phyloP scores from a whole-genome alignment of 495 filamentous ascomycete species.

The Talaromyces borbonicus region DNA sequence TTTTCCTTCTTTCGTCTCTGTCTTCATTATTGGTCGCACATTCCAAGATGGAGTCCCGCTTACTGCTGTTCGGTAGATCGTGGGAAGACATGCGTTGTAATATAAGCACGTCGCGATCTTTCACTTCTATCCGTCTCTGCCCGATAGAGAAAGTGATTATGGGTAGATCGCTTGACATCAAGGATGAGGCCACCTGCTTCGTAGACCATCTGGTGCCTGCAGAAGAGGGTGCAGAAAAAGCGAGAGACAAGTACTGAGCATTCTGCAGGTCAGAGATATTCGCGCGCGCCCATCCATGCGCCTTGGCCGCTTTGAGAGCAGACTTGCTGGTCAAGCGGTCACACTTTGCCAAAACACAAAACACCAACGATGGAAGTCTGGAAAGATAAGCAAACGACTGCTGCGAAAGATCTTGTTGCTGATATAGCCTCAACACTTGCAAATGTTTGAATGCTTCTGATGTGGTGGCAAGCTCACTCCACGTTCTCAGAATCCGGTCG shows the following conservation, averaged over 20 bases:
- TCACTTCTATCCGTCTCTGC: neutral
- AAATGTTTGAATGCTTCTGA: constrained; percentile 24
- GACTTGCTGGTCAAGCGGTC: constrained; percentile 1
- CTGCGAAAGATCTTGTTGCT: constrained; percentile 18
- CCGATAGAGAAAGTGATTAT: constrained; percentile 17
- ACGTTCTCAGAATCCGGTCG: constrained; percentile 29
- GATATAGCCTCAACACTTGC: constrained; percentile 22
- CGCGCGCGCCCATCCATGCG: constrained; percentile 1
- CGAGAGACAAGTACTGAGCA: neutral
- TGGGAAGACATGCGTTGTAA: neutral
- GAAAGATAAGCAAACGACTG: constrained; percentile 17
- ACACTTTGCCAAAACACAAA: constrained; percentile 20
- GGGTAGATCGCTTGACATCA: constrained; percentile 9
- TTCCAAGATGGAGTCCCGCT: no score
- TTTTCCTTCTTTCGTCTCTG: neutral
- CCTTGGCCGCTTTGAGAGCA: constrained; percentile 1
- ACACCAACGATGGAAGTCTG: constrained; percentile 20
- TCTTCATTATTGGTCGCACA: no score
- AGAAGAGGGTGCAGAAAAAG: neutral
- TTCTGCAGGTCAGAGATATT: neutral
- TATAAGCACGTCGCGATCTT: neutral
- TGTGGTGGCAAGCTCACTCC: constrained; percentile 24
- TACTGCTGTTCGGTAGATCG: no score
- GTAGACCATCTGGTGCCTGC: neutral
- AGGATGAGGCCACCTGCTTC: neutral